Conservation (phyloP, 2,329 filamentous ascomycete genomes). For the Neonectria punicea region DNA sequence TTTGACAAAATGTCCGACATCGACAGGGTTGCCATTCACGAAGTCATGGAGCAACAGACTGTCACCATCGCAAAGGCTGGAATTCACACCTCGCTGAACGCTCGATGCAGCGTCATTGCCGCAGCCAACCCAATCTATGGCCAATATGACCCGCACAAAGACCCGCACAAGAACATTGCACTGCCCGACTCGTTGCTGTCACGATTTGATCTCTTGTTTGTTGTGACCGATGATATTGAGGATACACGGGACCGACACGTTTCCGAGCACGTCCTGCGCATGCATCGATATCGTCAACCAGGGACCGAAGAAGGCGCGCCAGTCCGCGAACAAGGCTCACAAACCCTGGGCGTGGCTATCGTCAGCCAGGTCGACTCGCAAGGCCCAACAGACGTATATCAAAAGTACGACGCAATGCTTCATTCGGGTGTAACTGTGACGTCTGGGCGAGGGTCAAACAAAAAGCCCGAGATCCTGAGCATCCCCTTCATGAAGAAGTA, state of each 20-base stretch:
- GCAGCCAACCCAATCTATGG: slow-evolving; percentile 98
- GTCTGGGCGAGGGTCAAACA: slow-evolving; percentile 76
- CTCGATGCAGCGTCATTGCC: slow-evolving; percentile 94
- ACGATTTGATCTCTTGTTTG: slow-evolving; percentile 97
- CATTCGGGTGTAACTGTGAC: slow-evolving; percentile 89
- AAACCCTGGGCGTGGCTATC: slow-evolving; percentile 87
- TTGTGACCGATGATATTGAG: slow-evolving; percentile 98
- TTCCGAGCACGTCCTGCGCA: slow-evolving; percentile 95
- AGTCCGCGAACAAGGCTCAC: slow-evolving; percentile 85
- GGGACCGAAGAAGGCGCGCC: slow-evolving; percentile 95
- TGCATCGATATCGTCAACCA: slow-evolving; percentile 94
- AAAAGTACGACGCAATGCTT: slow-evolving; percentile 96
- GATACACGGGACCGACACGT: slow-evolving; percentile 90
- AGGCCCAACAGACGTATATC: slow-evolving; percentile 86
- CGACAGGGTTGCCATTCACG: slow-evolving; percentile 97
- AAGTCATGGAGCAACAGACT: slow-evolving; percentile 99
- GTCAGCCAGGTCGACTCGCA: slow-evolving; percentile 80
- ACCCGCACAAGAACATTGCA: slow-evolving; percentile 98
- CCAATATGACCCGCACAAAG: slow-evolving; percentile 98
- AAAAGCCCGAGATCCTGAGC: slow-evolving; percentile 87
- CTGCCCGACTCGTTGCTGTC: slow-evolving; percentile 95
- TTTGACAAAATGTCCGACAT: slow-evolving; percentile 99
- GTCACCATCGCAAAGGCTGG: slow-evolving; percentile 99
- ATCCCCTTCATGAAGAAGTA: slow-evolving; percentile 99
- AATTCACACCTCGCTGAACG: slow-evolving; percentile 97